phyloP scores from a whole-genome alignment of 1,284 basidiomycete species.

The Fomitopsis pinicola region DNA sequence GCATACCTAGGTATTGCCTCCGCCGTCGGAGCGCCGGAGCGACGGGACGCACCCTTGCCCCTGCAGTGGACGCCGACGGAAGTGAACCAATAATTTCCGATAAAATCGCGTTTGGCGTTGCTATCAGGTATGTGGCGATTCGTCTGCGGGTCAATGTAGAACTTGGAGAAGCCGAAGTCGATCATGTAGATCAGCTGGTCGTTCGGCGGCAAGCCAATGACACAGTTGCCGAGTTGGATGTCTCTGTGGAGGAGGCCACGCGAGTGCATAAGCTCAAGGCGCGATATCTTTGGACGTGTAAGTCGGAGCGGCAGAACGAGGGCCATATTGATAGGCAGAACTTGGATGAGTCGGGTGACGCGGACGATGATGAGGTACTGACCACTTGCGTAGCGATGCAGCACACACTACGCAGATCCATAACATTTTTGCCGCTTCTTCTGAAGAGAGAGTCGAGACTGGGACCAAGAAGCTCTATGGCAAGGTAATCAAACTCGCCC shows the following conservation, averaged over 20 bases:
- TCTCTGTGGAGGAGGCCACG: conserved; percentile 71
- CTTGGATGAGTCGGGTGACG: background rate
- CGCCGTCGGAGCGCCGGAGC: conserved; percentile 6
- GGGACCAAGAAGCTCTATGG: conserved; percentile 65
- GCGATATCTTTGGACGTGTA: conserved; percentile 44
- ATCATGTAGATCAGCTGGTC: conserved; percentile 72
- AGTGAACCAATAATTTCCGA: conserved; percentile 78
- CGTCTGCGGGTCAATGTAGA: conserved; percentile 61
- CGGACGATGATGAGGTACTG: conserved; percentile 20
- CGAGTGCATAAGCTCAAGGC: conserved; percentile 68
- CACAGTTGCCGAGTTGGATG: conserved; percentile 73
- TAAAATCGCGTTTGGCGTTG: conserved; percentile 62
- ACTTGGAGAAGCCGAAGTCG: conserved; percentile 78
- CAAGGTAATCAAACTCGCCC: conserved; percentile 67
- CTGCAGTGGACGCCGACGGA: conserved; percentile 73
- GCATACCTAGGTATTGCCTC: conserved; percentile 1
- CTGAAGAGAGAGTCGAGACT: conserved; percentile 63
- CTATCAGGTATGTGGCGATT: conserved; percentile 64
- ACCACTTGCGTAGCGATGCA: conserved; percentile 74
- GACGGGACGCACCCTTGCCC: conserved; percentile 49
- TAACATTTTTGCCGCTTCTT: conserved; percentile 46
- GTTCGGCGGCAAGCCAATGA: conserved; percentile 52
- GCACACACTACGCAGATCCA: conserved; percentile 68
- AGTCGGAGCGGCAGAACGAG: background rate
- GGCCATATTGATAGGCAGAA: background rate